Evolutionary conservation across 2,329 filamentous ascomycete genomes (phyloP), one percentile per base, ranked within the genome.

Genomic region (Tricladium varicosporioides): DNA sequence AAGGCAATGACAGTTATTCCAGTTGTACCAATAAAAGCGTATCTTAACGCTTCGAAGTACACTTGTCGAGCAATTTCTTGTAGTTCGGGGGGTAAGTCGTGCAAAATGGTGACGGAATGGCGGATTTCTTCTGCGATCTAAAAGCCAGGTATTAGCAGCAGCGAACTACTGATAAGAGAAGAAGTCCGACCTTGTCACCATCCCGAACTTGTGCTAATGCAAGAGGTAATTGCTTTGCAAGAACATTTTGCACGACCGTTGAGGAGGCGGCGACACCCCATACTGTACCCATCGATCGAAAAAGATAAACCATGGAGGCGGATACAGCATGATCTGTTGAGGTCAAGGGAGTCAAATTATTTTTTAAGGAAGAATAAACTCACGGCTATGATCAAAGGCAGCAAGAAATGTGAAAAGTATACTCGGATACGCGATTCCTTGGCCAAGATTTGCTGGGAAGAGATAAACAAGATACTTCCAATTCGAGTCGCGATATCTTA

Each of bases 211-310:
- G 78, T 65, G 72, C 75, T 69, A 87, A 72, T 62, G 77, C 82
- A 59, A 73, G 71, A 5, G 80, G 78, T 22, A 87, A 74, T 59
- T 77, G 75, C 63, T 76, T 71, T 63, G 76, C 81, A 61, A 87
- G 75, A 54, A 80, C 81, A 56, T 82, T 87, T 70, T 87, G 84
- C 33, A 85, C 75, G 46, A 87, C 83, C 5, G 83, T 78, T 8
- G 83, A 84, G 0, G 82, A 82, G 36, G 83, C 74, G 0, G 84
- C 83, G 1, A 87, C 84, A 9, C 84, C 84, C 78, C 82, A 87
- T 14, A 87, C 83, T 0, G 79, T 81, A 1, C 84, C 84, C 2
- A 87, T 71, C 0, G 83, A 86, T 22, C 84, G 79, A 45, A 87
- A 78, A 16, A 87, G 76, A 66, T 87, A 87, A 5, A 85, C 80